Conservation (phyloP, 148 eudicot species). For the Camellia granthamiana region DNA sequence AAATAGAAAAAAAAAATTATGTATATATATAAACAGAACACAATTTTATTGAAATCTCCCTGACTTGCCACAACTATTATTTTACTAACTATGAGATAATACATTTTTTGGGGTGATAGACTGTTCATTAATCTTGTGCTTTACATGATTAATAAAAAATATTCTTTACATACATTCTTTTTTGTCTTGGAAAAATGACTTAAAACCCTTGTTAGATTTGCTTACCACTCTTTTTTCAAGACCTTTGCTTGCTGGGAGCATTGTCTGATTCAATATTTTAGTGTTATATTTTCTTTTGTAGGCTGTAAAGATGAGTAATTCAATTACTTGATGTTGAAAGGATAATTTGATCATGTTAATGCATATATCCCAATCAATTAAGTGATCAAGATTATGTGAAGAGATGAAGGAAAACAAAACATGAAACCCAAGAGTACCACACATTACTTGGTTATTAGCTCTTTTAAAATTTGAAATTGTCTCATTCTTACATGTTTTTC, state of each 20-base stretch:
- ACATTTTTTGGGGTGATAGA: too few species aligned
- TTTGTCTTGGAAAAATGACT: background rate
- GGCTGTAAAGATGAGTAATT: background rate
- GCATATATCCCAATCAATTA: too few species aligned
- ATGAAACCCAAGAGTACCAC: background rate
- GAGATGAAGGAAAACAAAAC: background rate
- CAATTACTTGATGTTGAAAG: background rate
- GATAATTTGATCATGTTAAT: background rate
- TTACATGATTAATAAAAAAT: background rate
- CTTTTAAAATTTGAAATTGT: background rate
- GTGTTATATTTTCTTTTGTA: background rate
- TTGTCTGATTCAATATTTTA: too few species aligned
- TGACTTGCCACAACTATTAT: background rate
- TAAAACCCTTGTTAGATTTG: background rate
- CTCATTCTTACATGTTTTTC: background rate
- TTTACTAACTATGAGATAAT: background rate
- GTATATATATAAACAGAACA: too few species aligned
- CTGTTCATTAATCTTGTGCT: too few species aligned
- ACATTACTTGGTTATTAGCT: background rate
- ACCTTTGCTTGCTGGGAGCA: too few species aligned
- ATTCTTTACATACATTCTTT: background rate
- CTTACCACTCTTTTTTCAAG: too few species aligned
- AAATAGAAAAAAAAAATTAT: too few species aligned
- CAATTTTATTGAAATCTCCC: background rate
- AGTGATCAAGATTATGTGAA: background rate